phyloP scores from a whole-genome alignment of 176 grass and related monocot genomes.

The Zoysia pacifica region DNA sequence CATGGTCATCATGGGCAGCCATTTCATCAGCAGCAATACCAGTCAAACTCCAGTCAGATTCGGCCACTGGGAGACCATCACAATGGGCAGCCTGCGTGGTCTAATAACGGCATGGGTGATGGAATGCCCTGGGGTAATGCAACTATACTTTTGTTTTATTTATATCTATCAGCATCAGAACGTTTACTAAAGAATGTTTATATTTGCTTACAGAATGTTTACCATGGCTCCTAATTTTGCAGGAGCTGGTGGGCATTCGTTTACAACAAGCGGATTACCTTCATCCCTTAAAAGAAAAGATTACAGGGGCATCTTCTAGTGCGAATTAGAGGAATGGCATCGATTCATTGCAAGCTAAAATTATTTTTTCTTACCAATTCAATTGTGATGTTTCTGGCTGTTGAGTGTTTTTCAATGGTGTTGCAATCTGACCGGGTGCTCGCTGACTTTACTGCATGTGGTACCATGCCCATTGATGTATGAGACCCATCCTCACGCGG shows the following conservation, averaged over 20 bases:
- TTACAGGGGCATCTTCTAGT: constrained; percentile 63
- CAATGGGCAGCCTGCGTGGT: constrained; percentile 45
- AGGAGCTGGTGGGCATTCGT: constrained; percentile 53
- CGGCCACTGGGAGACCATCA: constrained; percentile 45
- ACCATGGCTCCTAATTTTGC: constrained; percentile 4
- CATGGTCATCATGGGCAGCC: constrained; percentile 48
- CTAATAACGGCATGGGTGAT: constrained; percentile 48
- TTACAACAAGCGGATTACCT: constrained; percentile 48
- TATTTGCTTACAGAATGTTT: background rate
- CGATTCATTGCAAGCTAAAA: constrained; percentile 52
- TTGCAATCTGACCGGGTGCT: background rate
- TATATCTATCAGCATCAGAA: background rate
- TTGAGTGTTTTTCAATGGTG: constrained; percentile 29
- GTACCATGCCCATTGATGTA: too few species aligned
- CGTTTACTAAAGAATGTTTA: too few species aligned
- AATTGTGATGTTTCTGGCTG: constrained; percentile 30
- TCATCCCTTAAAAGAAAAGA: constrained; percentile 56
- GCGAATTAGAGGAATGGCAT: constrained; percentile 33
- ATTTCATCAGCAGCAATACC: constrained; percentile 50
- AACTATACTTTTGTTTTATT: background rate
- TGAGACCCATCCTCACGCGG: too few species aligned
- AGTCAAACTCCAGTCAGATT: constrained; percentile 49
- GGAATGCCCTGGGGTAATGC: constrained; percentile 73
- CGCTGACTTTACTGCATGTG: too few species aligned
- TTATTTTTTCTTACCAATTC: constrained; percentile 42